Conservation (phyloP, 2,329 filamentous ascomycete species). For the Rhexocercosporidium sp. region DNA sequence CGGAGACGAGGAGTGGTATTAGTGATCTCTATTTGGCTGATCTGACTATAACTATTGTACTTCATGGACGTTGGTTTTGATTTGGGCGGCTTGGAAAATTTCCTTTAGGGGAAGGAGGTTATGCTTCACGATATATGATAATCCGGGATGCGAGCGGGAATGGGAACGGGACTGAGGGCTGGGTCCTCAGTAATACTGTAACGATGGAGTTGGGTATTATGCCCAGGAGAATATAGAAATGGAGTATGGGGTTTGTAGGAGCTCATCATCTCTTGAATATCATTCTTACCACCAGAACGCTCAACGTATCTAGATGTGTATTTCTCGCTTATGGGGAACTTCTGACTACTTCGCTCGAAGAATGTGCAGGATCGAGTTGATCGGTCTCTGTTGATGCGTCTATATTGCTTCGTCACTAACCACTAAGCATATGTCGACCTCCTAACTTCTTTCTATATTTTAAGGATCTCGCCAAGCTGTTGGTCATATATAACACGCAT, state of each 20-base stretch:
- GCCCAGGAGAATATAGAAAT: background rate
- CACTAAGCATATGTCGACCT: background rate
- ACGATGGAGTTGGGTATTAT: slow-evolving; percentile 5
- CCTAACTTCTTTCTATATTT: background rate
- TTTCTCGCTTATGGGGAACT: background rate
- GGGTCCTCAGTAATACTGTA: background rate
- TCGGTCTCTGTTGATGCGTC: background rate
- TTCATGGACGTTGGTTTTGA: background rate
- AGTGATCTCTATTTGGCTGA: background rate
- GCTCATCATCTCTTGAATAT: background rate
- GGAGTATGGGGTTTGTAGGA: background rate
- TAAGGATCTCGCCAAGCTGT: background rate
- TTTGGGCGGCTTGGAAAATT: background rate
- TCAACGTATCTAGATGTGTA: background rate
- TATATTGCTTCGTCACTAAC: background rate
- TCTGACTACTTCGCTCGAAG: background rate
- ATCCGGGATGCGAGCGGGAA: background rate
- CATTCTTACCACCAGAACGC: background rate
- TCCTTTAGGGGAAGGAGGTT: background rate
- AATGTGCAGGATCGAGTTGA: background rate
- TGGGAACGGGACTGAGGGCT: background rate
- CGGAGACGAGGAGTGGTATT: slow-evolving; percentile 15
- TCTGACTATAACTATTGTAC: background rate
- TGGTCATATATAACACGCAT: too few species aligned
- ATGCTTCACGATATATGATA: slow-evolving; percentile 9